Base-by-base conservation (phyloP, 257 asterid species). In the Przewalskia tangutica region DNA sequence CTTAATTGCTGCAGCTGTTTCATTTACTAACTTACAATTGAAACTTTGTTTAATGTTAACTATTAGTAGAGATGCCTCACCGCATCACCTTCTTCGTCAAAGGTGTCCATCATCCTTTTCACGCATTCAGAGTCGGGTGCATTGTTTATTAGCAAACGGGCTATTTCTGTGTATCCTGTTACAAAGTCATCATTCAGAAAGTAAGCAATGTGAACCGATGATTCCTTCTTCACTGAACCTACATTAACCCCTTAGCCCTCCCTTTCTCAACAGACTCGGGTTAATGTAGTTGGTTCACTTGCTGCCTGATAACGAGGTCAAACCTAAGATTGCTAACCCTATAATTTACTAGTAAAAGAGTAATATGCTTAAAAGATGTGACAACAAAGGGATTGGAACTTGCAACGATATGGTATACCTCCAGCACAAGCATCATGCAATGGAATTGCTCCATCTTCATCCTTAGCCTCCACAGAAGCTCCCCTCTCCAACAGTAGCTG, bases 371-470 rank as follows among this genome's bases (percentile, higher is more conserved):
- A n/a, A 36, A 67, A 46, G 42, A 44, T 71, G 34, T 9, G 1
- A 6, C 56, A 20, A n/a, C 11, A 6, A 12, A 71, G 40, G 40
- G 5, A 11, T 71, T 46, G 40, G 58, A 71, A 71, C 58, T 46
- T 2, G 78, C 36, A 71, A 70, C 38, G 17, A 68, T 38, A 66
- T 4, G 66, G 62, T 55, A 7, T 65, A 94, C 98, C 97, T 88
- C 98, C 97, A 63, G 97, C 98, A 88, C 93, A 92, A 62, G 98
- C 97, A 91, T 94, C 95, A 81, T 94, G 98, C 87, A 94, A 82
- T 14, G 98, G 98, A 82, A 91, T 86, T 40, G 92, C 97, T 60
- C 94, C 92, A 79, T 92, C 97, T 81, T 91, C 98, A 54, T 94
- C 98, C 85, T 89, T 92, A 1, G 86, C 88, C 85, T 89, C 97